Percentiles rank a stretch among this genome's conserved stretches.
These are phyloP conservation scores for Echria macrotheca DNA, from an alignment of 495 filamentous ascomycete species.

Conservation along the genomic window DNA sequence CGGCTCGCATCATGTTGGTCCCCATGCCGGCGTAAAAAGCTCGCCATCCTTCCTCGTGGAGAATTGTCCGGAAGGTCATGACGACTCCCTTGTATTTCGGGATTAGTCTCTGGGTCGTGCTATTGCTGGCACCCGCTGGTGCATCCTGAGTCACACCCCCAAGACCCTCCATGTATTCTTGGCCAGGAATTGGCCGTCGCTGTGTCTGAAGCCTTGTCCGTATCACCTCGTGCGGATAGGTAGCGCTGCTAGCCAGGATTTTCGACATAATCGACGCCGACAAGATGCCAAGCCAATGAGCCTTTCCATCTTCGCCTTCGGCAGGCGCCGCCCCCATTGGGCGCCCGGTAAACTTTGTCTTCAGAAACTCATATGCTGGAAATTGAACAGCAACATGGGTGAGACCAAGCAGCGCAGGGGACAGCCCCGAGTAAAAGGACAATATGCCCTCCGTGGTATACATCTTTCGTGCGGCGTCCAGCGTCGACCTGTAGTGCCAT, in stretches of 20 bases:
- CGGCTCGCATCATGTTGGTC: conserved; percentile 92
- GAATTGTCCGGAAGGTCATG: conserved; percentile 77
- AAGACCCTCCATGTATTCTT: conserved; percentile 60
- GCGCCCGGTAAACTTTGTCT: conserved; percentile 81
- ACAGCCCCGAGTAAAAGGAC: conserved; percentile 93
- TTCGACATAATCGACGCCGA: conserved; percentile 92
- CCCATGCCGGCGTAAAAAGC: conserved; percentile 98
- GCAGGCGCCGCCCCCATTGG: conserved; percentile 64
- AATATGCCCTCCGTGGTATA: conserved; percentile 78
- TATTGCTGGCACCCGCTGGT: background rate
- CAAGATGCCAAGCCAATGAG: conserved; percentile 62
- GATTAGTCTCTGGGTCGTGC: conserved; percentile 10
- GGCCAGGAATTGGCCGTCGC: conserved; percentile 53
- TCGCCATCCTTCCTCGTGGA: conserved; percentile 88
- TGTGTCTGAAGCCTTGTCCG: conserved; percentile 87
- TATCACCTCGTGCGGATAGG: conserved; percentile 96
- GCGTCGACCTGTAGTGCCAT: conserved; percentile 83
- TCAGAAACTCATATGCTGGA: conserved; percentile 90
- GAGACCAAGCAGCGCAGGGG: conserved; percentile 84
- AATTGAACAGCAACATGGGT: conserved; percentile 98
- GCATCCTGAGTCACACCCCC: conserved; percentile 27
- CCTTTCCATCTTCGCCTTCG: conserved; percentile 28
- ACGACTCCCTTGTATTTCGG: conserved; percentile 78
- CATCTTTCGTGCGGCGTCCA: conserved; percentile 93
- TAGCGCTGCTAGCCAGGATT: conserved; percentile 87